Conservation (phyloP, 2,329 filamentous ascomycete genomes). For the Epichloe glyceriae region DNA sequence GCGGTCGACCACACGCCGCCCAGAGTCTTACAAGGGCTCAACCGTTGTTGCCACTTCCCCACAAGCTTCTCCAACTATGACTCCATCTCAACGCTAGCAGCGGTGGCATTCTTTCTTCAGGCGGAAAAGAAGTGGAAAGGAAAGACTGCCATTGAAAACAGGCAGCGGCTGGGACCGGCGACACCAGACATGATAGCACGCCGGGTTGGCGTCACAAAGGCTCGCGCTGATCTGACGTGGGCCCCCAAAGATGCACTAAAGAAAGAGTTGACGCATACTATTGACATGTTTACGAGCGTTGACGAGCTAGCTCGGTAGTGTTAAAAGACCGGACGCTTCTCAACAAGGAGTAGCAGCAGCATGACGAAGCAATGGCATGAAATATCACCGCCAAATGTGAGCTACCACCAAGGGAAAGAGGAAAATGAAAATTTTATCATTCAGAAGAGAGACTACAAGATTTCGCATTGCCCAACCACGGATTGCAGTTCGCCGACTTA, state of each 20-base stretch:
- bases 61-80: neutral
- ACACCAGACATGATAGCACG: neutral
- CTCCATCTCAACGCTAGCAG: neutral
- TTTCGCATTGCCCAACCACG: too few relatives aligned
- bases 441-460: too few relatives aligned
- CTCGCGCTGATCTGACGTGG: neutral
- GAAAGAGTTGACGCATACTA: too few relatives aligned
- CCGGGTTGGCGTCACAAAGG: neutral
- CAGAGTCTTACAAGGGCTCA: neutral
- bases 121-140: neutral
- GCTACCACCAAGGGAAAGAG: too few relatives aligned
- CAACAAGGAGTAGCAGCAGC: neutral
- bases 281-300: too few relatives aligned
- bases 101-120: neutral
- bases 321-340: too few relatives aligned
- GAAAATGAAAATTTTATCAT: too few relatives aligned
- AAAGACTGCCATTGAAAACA: neutral
- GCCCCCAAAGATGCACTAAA: too few relatives aligned
- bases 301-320: too few relatives aligned
- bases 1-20: too few relatives aligned
- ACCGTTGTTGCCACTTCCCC: neutral
- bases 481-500: neutral
- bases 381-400: too few relatives aligned
- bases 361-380: neutral
- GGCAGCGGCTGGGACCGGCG: conserved; percentile 4